These are phyloP conservation scores for Emergomyces pasteurianus DNA, from an alignment of 2,329 filamentous ascomycete species.

Conservation along the genomic window DNA sequence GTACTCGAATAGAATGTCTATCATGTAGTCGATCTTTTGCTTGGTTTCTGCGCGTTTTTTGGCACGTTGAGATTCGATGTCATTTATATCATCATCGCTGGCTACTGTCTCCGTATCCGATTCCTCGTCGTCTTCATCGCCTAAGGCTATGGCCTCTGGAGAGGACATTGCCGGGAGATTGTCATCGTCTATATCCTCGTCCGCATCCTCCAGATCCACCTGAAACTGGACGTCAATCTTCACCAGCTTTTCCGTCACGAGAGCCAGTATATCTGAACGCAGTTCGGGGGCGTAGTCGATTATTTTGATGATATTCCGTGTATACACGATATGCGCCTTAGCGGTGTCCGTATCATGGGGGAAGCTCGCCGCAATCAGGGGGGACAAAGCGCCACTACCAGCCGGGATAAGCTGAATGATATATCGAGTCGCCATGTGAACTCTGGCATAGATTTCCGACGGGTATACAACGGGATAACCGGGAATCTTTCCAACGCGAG, in stretches of 20 bases:
- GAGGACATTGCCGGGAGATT: conserved; percentile 41
- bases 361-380: conserved; percentile 56
- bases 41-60: conserved; percentile 72
- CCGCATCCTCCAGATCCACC: conserved; percentile 80
- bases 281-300: conserved; percentile 67
- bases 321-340: conserved; percentile 73
- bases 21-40: conserved; percentile 79
- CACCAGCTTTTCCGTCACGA: conserved; percentile 76
- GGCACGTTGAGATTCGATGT: conserved; percentile 33
- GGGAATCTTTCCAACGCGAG: conserved; percentile 40
- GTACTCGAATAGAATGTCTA: conserved; percentile 76
- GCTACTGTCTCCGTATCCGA: conserved; percentile 54
- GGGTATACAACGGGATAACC: conserved; percentile 48
- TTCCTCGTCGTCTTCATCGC: conserved; percentile 38
- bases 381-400: conserved; percentile 56
- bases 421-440: conserved; percentile 65
- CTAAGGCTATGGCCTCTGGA: conserved; percentile 8
- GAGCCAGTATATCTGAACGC: conserved; percentile 65
- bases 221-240: conserved; percentile 95
- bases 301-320: conserved; percentile 69
- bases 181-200: conserved; percentile 71
- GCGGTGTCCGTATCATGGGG: conserved; percentile 66
- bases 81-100: conserved; percentile 47
- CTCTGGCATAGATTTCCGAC: conserved; percentile 55
- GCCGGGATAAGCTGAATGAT: conserved; percentile 73